These are phyloP conservation scores for Diaporthe destruens DNA, from an alignment of 2,329 filamentous ascomycete genomes.

Conservation along the genomic window DNA sequence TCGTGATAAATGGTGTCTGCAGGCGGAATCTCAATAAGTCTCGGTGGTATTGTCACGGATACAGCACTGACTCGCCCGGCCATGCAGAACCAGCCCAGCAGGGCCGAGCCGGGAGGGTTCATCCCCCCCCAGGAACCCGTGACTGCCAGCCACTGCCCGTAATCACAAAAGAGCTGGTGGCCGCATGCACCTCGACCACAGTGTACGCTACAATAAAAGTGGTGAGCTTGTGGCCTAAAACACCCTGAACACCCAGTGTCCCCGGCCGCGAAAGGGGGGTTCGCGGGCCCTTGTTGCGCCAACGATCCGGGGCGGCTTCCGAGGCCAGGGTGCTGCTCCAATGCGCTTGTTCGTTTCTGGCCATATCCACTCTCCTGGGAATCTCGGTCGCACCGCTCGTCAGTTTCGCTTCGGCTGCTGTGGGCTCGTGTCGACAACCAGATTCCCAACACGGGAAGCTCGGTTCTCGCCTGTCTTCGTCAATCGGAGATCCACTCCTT, in stretches of 20 bases:
- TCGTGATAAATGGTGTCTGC: neutral
- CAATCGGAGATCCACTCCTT: constrained; percentile 38
- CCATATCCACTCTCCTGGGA: constrained; percentile 35
- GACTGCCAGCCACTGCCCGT: constrained; percentile 28
- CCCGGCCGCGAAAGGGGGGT: constrained; percentile 13
- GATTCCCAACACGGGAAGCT: constrained; percentile 22
- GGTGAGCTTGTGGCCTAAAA: constrained; percentile 10
- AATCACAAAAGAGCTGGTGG: constrained; percentile 27
- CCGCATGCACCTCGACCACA: constrained; percentile 6
- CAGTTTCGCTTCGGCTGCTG: constrained; percentile 34
- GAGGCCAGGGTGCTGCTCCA: constrained; percentile 31
- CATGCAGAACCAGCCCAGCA: constrained; percentile 4
- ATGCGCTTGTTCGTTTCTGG: constrained; percentile 37
- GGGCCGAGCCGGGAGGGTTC: constrained; percentile 2
- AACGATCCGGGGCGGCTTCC: constrained; percentile 37
- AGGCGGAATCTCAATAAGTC: constrained; percentile 24
- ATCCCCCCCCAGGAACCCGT: constrained; percentile 21
- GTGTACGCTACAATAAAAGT: neutral
- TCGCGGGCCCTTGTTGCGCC: constrained; percentile 23
- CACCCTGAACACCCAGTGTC: constrained; percentile 7
- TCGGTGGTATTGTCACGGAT: constrained; percentile 7
- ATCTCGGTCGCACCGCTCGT: constrained; percentile 40
- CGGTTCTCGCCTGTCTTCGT: constrained; percentile 37
- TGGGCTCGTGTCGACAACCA: constrained; percentile 27
- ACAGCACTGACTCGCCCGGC: constrained; percentile 20